These are phyloP conservation scores for Thalassiosira mediterranea DNA, from an alignment of 352 stramenopile species.

Conservation along the genomic window DNA sequence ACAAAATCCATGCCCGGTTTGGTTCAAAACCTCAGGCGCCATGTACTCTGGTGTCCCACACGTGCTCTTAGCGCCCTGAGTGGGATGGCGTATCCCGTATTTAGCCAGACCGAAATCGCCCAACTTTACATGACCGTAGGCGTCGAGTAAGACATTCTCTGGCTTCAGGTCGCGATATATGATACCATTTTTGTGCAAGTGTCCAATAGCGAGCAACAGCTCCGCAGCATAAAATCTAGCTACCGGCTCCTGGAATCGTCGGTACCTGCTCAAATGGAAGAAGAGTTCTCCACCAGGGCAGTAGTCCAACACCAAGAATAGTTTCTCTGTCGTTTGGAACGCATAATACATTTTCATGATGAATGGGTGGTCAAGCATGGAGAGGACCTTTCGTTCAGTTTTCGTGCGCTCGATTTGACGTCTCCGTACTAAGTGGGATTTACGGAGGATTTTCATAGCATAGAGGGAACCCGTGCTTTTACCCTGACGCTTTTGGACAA, in stretches of 20 bases:
- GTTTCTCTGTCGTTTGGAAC: slow-evolving; percentile 93
- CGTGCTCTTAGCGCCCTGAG: slow-evolving; percentile 51
- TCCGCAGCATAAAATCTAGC: slow-evolving; percentile 97
- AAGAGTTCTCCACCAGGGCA: slow-evolving; percentile 97
- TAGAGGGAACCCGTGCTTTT: slow-evolving; percentile 71
- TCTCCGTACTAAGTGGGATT: slow-evolving; percentile 91
- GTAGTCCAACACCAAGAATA: slow-evolving; percentile 99
- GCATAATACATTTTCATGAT: slow-evolving; percentile 97
- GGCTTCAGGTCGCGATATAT: slow-evolving; percentile 95
- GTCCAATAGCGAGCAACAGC: slow-evolving; percentile 96
- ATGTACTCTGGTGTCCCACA: slow-evolving; percentile 78
- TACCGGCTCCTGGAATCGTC: slow-evolving; percentile 92
- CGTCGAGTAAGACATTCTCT: slow-evolving; percentile 92
- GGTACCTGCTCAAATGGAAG: slow-evolving; percentile 89
- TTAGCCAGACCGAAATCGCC: slow-evolving; percentile 96
- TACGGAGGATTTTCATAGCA: slow-evolving; percentile 88
- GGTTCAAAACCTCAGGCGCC: slow-evolving; percentile 84
- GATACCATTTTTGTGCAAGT: slow-evolving; percentile 94
- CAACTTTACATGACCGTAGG: slow-evolving; percentile 93
- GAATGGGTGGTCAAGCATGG: slow-evolving; percentile 95
- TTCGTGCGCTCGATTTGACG: slow-evolving; percentile 96
- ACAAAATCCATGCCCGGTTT: slow-evolving; percentile 86
- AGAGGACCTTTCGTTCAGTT: slow-evolving; percentile 94
- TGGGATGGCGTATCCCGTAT: slow-evolving; percentile 47
- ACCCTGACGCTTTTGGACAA: slow-evolving; percentile 79